Evolutionary conservation across 192 early-diverging fungal genomes (phyloP), one percentile per base, ranked within the genome.

Genomic region (Dispira parvispora): DNA sequence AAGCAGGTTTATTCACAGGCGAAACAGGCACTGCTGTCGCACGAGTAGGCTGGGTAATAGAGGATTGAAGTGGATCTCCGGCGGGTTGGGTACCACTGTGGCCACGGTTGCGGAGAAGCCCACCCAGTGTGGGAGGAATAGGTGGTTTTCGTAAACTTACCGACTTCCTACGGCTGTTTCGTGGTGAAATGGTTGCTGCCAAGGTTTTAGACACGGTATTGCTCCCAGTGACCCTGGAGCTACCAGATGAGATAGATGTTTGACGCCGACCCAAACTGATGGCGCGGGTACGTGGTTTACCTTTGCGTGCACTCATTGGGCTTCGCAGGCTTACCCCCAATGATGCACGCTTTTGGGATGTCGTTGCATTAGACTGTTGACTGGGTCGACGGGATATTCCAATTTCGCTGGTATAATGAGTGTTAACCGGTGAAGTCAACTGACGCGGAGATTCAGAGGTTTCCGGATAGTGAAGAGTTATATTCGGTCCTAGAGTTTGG

Each of bases 131-230:
- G 12, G 28, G 23, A 26, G 53, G 23, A 28, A 55, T 55, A 3
- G 53, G 53, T 2, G 53, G 53, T 55, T 55, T 55, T 27, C 53
- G 25, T 28, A 26, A 14, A 28, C 11, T 18, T 9, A 38, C 32
- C 1, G 20, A 18, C 25, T 28, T 55, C 11, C 13, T 55, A 25
- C 18, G 21, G 25, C 18, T 28, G 21, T 21, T 28, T 13, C 53
- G 53, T 26, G 53, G 53, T 21, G 53, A 55, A 21, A 55, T 14
- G 18, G 53, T 55, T 3, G 53, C 53, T 2, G 53, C 53, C 20
- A 55, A 21, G 3, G 25, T 55, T 28, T 23, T 14, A 2, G 53
- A 28, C 8, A 55, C 53, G 53, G 53, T 26, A 26, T 38, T 38
- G 6, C 32, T 6, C 32, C 32, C 3, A 38, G 32, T 38, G 53